Evolutionary conservation across 345 rosid genomes (phyloP).

Genomic region (Eucalyptus erythrocorys): DNA sequence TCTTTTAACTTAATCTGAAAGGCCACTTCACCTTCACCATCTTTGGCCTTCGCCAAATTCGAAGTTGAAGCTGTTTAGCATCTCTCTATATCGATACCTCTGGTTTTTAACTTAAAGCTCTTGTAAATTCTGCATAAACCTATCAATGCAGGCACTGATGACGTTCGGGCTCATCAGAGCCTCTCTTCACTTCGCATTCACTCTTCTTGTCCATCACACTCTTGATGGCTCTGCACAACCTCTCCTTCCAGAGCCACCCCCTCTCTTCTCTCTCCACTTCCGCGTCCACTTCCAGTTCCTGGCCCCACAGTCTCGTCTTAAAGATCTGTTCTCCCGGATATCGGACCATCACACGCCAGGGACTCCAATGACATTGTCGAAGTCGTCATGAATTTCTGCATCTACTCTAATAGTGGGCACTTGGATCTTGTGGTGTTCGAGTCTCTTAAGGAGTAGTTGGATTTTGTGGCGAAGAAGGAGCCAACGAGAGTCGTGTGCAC

Average conservation of each 20-base stretch:
- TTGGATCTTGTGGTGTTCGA: too few species aligned
- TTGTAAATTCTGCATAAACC: neutral
- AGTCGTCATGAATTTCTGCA: too few species aligned
- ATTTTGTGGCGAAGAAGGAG: too few species aligned
- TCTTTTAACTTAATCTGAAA: too few species aligned
- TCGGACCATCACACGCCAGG: too few species aligned
- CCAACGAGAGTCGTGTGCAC: too few species aligned
- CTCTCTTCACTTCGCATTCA: neutral
- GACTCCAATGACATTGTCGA: too few species aligned
- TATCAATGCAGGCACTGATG: neutral
- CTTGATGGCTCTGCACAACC: constrained; percentile 27
- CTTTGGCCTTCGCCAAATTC: neutral
- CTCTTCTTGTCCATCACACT: constrained; percentile 22
- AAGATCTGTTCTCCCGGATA: too few species aligned
- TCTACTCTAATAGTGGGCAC: too few species aligned
- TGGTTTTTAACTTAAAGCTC: neutral
- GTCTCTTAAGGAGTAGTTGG: too few species aligned
- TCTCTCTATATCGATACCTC: neutral
- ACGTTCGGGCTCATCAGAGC: neutral
- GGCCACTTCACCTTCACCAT: too few species aligned
- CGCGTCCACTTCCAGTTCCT: constrained; percentile 34
- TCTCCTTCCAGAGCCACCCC: constrained; percentile 38
- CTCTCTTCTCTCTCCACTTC: constrained; percentile 40
- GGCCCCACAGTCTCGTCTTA: too few species aligned
- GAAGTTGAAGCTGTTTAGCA: neutral